These are phyloP conservation scores for Triticum monococcum DNA, from an alignment of 176 grass and related monocot species.

Conservation along the genomic window DNA sequence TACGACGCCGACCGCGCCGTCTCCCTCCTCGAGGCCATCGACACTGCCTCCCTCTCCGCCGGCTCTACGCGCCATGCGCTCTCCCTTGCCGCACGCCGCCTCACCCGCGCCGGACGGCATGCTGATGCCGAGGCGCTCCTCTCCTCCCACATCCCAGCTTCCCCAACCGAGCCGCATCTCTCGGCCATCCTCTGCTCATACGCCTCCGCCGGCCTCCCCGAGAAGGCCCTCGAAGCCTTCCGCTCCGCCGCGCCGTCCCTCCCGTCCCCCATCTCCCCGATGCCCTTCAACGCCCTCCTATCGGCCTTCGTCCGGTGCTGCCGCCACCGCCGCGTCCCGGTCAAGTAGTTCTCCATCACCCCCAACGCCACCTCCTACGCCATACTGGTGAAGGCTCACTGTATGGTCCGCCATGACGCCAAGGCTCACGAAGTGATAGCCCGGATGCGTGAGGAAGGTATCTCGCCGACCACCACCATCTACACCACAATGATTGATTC, in stretches of 20 bases:
- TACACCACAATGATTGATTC: conserved; percentile 71
- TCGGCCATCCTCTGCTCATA: conserved; percentile 63
- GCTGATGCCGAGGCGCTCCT: conserved; percentile 52
- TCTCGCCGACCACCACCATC: conserved; percentile 45
- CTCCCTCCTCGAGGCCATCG: conserved; percentile 57
- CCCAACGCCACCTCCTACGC: conserved; percentile 60
- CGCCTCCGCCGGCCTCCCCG: conserved; percentile 51
- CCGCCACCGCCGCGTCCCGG: conserved; percentile 36
- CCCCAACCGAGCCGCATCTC: conserved; percentile 52
- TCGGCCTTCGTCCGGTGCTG: conserved; percentile 56
- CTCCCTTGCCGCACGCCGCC: conserved; percentile 52
- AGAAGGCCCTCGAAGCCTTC: conserved; percentile 57
- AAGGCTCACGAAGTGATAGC: conserved; percentile 51
- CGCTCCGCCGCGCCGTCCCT: conserved; percentile 30
- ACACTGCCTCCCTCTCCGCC: conserved; percentile 37
- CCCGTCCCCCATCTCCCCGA: conserved; percentile 23
- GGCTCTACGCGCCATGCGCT: conserved; percentile 54
- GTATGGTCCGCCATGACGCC: conserved; percentile 27
- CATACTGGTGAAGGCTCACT: conserved; percentile 62
- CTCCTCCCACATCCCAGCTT: conserved; percentile 37
- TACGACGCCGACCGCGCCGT: conserved; percentile 51
- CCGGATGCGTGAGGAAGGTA: conserved; percentile 53
- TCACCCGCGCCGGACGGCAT: conserved; percentile 45
- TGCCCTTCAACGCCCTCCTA: conserved; percentile 76
- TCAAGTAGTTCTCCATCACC: conserved; percentile 51